Evolutionary conservation across 345 rosid species (phyloP).

Genomic region (Ceriops zippeliana): DNA sequence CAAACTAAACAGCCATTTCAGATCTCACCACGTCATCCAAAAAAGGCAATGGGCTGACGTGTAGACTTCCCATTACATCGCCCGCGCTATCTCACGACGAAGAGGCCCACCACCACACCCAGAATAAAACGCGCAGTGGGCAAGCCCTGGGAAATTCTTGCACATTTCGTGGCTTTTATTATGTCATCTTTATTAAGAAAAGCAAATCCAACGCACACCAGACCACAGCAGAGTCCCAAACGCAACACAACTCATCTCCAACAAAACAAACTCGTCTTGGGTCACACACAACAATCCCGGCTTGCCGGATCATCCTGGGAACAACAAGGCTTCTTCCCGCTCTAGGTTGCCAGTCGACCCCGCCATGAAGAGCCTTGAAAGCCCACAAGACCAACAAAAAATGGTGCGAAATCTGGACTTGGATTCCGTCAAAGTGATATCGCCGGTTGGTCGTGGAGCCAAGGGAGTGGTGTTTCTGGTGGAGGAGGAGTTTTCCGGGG

Average conservation of each 20-base stretch:
- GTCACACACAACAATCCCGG: background rate
- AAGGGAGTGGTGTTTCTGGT: conserved; percentile 85
- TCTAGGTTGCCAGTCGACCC: background rate
- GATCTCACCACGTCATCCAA: conserved; percentile 30
- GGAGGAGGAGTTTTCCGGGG: conserved; percentile 23
- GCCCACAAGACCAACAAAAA: background rate
- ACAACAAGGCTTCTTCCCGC: background rate
- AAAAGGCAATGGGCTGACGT: background rate
- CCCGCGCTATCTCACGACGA: background rate
- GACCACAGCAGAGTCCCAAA: too few species aligned
- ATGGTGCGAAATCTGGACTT: conserved; percentile 37
- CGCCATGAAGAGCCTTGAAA: conserved; percentile 12
- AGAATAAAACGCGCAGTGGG: too few species aligned
- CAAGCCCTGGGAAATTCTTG: too few species aligned
- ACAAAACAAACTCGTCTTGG: background rate
- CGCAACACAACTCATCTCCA: background rate
- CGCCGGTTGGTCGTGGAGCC: conserved; percentile 80
- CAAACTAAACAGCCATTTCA: background rate
- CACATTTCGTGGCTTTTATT: too few species aligned
- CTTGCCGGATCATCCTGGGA: background rate
- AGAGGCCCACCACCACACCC: background rate
- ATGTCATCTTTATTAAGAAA: conserved; percentile 34
- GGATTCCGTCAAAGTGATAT: conserved; percentile 39
- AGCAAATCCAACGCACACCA: background rate
- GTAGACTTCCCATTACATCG: conserved; percentile 6